Base-by-base conservation (phyloP, 805 yeast species). In the Candida caryicola region DNA sequence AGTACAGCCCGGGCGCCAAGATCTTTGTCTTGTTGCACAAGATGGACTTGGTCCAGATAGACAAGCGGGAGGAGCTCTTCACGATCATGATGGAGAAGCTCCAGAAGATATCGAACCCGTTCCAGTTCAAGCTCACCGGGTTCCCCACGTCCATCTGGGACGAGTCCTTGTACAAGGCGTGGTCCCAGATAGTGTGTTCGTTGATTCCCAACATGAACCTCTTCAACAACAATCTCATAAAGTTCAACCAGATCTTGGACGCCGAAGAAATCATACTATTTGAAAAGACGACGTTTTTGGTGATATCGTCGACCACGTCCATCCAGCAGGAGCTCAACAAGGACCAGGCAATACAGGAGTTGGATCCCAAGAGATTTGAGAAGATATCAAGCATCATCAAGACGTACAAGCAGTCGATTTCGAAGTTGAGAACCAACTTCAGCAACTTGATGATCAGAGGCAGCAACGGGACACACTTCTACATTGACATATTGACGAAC, bases 91-190 rank as follows among this genome's bases (percentile, higher is more conserved):
- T 88, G 85, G 80, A 77, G 36, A 85, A 84, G 52, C 64, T 93
- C 44, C 83, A 81, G 49, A 81, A 78, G 34, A 83, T 86, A 12
- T 82, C 95, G 3, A 70, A 77, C 37, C 86, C 87, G 14, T 69
- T 52, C 45, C 71, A 65, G 41, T 87, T 88, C 62, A 69, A 77
- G 32, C 67, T 88, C 31, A 76, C 78, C 12, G 97, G 97, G 2
- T 91, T 89, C 57, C 91, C 96, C 4, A 93, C 98, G 0, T 86
- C 96, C 1, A 91, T 91, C 40, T 91, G 98, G 98, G 97, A 91
- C 64, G 98, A 91, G 60, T 81, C 91, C 54, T 69, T 91, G 41
- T 93, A 91, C 60, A 90, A 85, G 59, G 99, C 99, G 1, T 93
- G 99, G 99, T 86, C 96, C 2, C 85, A 82, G 34, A 91, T 93